Conservation (phyloP, 495 filamentous ascomycete genomes). For the Aspergillus incahuasiensis region DNA sequence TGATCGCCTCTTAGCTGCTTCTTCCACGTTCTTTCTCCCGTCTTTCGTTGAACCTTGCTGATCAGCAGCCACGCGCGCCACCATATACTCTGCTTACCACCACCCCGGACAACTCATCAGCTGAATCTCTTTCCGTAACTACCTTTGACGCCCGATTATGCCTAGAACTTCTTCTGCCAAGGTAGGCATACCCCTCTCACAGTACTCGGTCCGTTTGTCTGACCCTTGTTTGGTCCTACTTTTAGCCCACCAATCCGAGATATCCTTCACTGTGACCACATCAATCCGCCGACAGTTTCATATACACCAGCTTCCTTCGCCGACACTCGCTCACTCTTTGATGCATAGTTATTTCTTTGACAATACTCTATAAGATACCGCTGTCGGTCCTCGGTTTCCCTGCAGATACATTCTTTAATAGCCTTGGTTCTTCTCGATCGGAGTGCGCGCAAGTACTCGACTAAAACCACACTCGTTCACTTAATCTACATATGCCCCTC, state of each 20-base stretch:
- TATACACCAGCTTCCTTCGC: slow-evolving; percentile 2
- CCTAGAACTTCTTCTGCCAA: slow-evolving; percentile 5
- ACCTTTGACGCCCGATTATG: slow-evolving; percentile 3
- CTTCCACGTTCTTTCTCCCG: neutral
- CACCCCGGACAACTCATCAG: slow-evolving; percentile 4
- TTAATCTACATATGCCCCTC: neutral
- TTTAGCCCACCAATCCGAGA: slow-evolving; percentile 14
- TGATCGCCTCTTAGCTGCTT: neutral
- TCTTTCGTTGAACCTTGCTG: slow-evolving; percentile 9
- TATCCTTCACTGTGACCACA: slow-evolving; percentile 5
- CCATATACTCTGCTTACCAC: neutral
- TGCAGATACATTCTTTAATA: neutral
- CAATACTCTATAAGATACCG: neutral
- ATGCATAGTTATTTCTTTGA: slow-evolving; percentile 3
- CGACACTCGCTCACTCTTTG: slow-evolving; percentile 6
- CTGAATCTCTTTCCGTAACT: neutral
- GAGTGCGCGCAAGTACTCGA: slow-evolving; percentile 1
- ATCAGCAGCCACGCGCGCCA: neutral
- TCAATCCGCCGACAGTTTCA: neutral
- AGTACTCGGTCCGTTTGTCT: slow-evolving; percentile 3
- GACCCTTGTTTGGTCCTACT: slow-evolving; percentile 11
- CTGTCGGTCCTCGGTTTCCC: neutral
- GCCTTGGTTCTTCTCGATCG: neutral
- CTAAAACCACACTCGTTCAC: neutral
- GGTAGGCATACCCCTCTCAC: slow-evolving; percentile 12